These are phyloP conservation scores for Cercospora sojina DNA, from an alignment of 2,329 filamentous ascomycete genomes.

Conservation along the genomic window DNA sequence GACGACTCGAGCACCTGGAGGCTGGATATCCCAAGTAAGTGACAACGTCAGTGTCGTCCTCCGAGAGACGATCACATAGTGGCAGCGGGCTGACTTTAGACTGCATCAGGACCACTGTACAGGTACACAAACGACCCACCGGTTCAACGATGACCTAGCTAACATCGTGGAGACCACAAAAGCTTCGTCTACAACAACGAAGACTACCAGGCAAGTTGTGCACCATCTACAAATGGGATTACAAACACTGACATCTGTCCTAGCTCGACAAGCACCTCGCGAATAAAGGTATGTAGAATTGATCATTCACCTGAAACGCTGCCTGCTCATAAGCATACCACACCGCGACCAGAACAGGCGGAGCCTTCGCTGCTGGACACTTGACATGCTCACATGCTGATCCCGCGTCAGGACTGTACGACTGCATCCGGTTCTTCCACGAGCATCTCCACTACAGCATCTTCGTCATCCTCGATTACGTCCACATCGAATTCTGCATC, in stretches of 20 bases:
- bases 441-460: background rate
- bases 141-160: background rate
- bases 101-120: background rate
- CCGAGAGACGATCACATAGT: background rate
- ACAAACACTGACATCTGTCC: background rate
- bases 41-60: background rate
- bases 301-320: background rate
- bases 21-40: background rate
- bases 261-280: background rate
- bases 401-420: background rate
- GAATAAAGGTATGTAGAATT: background rate
- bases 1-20: background rate
- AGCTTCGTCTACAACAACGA: background rate
- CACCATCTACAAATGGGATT: background rate
- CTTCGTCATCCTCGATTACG: background rate
- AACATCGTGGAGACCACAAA: background rate
- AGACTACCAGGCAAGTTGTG: background rate
- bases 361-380: background rate
- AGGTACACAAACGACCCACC: background rate
- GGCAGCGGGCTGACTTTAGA: background rate
- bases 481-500: background rate
- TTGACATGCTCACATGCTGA: background rate
- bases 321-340: background rate
- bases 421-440: background rate
- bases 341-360: background rate